Evolutionary conservation across 192 early-diverging fungal species (phyloP), one percentile per base, ranked within the genome.

Genomic region (Coemansia guatemalensis): DNA sequence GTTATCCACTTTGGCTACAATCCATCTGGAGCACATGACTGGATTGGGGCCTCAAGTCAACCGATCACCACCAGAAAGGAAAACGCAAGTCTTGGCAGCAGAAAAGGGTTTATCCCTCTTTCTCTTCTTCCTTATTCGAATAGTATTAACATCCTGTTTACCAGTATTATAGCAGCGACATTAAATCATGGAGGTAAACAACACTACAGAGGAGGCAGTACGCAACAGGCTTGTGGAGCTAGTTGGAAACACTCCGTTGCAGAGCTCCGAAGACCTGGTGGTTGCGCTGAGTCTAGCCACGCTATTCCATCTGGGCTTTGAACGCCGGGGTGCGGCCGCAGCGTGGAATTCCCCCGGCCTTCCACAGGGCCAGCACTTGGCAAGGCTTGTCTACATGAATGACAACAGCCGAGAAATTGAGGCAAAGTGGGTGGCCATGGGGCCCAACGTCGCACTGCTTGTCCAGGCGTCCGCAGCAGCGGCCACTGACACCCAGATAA

Each of bases 281-380:
- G 73, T 69, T 32, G 73, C 67, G 8, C 58, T 75, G 57, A 69
- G 73, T 60, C 62, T 65, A 48, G 73, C 73, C 14, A 60, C 69
- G 22, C 62, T 75, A 12, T 32, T 52, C 39, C 49, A 48, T 39
- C 58, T 55, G 23, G 73, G 63, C 26, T 66, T 75, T 39, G 58
- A 59, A 39, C 53, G 21, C 30, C 18, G 20, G 52, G 56, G 56
- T 58, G 54, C 29, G 21, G 26, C 30, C 26, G 27, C 60, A 11
- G 56, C 47, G 8, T 69, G 67, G 67, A 35, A 20, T 44, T 60
- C 71, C 25, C 65, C 71, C 1, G 71, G 71, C 32, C 61, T 74
- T 41, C 65, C 71, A 2, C 55, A 67, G 21, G 59, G 48, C 50
- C 60, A 56, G 27, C 58, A 52, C 24, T 17, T 33, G 12, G 56